Evolutionary conservation across 116 monocot species (phyloP).

Genomic region (Zostera marina): DNA sequence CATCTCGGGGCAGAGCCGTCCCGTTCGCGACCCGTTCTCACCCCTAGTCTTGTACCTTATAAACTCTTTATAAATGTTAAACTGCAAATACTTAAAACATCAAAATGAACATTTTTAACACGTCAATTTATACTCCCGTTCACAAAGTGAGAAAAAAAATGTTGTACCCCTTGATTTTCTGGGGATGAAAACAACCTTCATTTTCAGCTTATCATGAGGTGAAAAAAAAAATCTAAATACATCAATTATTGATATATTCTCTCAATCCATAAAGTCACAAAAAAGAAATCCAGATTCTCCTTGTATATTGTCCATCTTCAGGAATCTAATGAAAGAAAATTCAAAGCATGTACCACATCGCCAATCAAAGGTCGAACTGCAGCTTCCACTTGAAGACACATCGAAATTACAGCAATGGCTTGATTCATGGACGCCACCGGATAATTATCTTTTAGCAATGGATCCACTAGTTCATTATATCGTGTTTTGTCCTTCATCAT

Average conservation of each 20-base stretch:
- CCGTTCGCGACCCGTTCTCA: no score
- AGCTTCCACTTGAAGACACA: slow-evolving; percentile 16
- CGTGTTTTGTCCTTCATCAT: slow-evolving; percentile 14
- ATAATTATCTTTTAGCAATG: slow-evolving; percentile 9
- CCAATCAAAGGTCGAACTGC: slow-evolving; percentile 13
- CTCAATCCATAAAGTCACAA: no score
- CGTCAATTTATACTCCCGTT: no score
- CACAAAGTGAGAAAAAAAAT: no score
- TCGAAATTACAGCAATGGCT: slow-evolving; percentile 11
- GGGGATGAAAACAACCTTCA: neutral
- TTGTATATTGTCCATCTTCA: neutral
- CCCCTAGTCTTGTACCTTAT: no score
- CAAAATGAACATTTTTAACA: no score
- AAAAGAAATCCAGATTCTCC: neutral
- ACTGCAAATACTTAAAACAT: no score
- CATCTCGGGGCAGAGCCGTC: no score
- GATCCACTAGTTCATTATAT: slow-evolving; percentile 12
- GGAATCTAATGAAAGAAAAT: slow-evolving; percentile 8
- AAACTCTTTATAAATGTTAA: no score
- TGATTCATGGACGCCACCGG: slow-evolving; percentile 9
- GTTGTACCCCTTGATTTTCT: no score
- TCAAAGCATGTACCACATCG: slow-evolving; percentile 12
- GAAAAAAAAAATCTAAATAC: neutral
- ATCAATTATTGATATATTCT: neutral
- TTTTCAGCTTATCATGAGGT: neutral